Percentiles rank a stretch among this genome's conserved stretches.
phyloP scores from a whole-genome alignment of 2,329 filamentous ascomycete genomes.

The Colletotrichum tofieldiae region DNA sequence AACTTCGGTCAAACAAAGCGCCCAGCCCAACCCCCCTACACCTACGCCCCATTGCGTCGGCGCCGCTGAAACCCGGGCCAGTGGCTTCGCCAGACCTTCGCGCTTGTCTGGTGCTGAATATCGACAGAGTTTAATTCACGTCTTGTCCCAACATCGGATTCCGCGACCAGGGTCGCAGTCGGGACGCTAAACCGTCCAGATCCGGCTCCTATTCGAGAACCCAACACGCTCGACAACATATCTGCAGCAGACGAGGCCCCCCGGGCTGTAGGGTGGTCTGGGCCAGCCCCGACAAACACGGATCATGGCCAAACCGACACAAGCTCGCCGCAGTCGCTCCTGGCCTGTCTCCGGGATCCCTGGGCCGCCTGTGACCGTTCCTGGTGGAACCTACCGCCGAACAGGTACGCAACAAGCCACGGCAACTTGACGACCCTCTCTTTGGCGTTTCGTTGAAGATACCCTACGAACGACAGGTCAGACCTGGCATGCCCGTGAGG shows the following conservation, averaged over 20 bases:
- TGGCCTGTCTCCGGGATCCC: constrained; percentile 12
- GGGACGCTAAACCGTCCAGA: constrained; percentile 24
- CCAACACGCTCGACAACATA: constrained; percentile 2
- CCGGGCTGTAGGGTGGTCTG: constrained; percentile 23
- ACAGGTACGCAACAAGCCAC: neutral
- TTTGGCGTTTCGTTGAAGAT: constrained; percentile 15
- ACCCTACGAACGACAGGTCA: constrained; percentile 4
- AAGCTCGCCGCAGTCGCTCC: constrained; percentile 18
- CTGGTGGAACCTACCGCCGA: constrained; percentile 16
- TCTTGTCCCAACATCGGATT: constrained; percentile 6
- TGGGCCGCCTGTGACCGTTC: constrained; percentile 24
- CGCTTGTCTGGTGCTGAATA: neutral
- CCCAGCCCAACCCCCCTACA: neutral
- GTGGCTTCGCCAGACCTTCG: constrained; percentile 20
- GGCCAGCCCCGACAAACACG: constrained; percentile 34
- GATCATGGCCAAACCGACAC: constrained; percentile 34
- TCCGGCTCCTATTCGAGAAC: constrained; percentile 17
- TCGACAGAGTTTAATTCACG: constrained; percentile 23
- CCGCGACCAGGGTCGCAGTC: constrained; percentile 18
- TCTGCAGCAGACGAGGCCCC: constrained; percentile 21
- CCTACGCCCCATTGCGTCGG: constrained; percentile 21
- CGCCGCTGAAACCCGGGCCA: constrained; percentile 32
- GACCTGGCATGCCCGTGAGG: neutral
- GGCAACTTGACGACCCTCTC: constrained; percentile 20
- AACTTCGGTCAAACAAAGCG: constrained; percentile 17